Percentiles rank a stretch among this genome's conserved stretches.
Evolutionary conservation across 2,329 filamentous ascomycete genomes (phyloP).

Genomic region (Geosmithia putterillii): DNA sequence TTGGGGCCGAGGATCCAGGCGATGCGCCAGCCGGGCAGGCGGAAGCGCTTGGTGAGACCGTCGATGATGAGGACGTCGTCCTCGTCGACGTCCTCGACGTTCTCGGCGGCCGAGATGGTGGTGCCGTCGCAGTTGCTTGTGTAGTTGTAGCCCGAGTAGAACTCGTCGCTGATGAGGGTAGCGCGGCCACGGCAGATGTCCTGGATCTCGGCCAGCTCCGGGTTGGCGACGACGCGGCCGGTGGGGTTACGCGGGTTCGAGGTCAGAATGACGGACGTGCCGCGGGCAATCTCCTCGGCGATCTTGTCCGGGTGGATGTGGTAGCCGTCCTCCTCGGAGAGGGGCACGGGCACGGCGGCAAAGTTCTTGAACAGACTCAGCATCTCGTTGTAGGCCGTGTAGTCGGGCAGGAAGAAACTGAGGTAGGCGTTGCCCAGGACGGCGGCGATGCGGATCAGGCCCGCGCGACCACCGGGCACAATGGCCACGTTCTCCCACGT

Average conservation of each 20-base stretch:
- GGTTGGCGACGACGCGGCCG: slow-evolving; percentile 73
- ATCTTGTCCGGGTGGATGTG: slow-evolving; percentile 88
- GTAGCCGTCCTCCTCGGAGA: slow-evolving; percentile 77
- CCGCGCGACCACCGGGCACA: slow-evolving; percentile 84
- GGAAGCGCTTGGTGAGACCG: slow-evolving; percentile 91
- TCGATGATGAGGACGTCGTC: slow-evolving; percentile 93
- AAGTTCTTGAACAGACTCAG: slow-evolving; percentile 90
- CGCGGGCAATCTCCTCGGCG: slow-evolving; percentile 77
- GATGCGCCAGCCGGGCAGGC: slow-evolving; percentile 90
- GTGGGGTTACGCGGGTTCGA: slow-evolving; percentile 95
- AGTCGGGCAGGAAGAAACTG: slow-evolving; percentile 89
- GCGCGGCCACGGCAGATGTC: slow-evolving; percentile 84
- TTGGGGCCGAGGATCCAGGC: slow-evolving; percentile 95
- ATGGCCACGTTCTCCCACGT: slow-evolving; percentile 98
- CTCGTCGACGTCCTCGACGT: slow-evolving; percentile 79
- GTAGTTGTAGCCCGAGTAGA: slow-evolving; percentile 96
- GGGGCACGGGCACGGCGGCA: slow-evolving; percentile 73
- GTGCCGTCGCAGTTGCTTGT: slow-evolving; percentile 81
- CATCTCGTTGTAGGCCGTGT: slow-evolving; percentile 98
- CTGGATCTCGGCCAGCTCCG: slow-evolving; percentile 81
- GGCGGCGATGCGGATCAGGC: slow-evolving; percentile 87
- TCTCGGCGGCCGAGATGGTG: slow-evolving; percentile 80
- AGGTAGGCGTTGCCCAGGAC: slow-evolving; percentile 87
- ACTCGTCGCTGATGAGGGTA: slow-evolving; percentile 91
- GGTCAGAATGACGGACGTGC: slow-evolving; percentile 79